Conservation (phyloP, 2,329 filamentous ascomycete genomes). For the Colletotrichum simmondsii region DNA sequence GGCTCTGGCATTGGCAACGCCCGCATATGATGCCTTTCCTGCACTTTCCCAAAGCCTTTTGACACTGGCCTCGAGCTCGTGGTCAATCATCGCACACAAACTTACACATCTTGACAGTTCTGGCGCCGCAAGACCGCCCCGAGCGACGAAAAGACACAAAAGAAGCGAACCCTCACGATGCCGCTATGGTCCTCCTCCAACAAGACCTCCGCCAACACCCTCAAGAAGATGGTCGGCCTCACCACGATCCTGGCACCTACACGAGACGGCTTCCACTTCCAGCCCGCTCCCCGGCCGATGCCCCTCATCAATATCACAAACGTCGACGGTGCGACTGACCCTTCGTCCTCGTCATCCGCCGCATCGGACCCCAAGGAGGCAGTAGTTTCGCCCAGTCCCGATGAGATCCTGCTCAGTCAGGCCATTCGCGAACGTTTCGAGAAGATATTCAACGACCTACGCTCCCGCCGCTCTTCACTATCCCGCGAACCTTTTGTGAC, state of each 20-base stretch:
- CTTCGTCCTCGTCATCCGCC: constrained; percentile 18
- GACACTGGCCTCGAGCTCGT: background rate
- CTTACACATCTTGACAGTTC: constrained; percentile 20
- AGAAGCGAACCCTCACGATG: constrained; percentile 48
- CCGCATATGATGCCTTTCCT: background rate
- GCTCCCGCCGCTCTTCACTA: constrained; percentile 45
- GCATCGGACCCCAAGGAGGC: constrained; percentile 27
- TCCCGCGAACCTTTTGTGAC: constrained; percentile 44
- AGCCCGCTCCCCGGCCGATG: constrained; percentile 33
- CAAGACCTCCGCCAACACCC: constrained; percentile 39
- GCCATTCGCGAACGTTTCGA: constrained; percentile 60
- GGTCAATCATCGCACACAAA: background rate
- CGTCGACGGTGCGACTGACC: constrained; percentile 29
- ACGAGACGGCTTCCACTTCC: constrained; percentile 41
- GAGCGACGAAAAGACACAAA: constrained; percentile 31
- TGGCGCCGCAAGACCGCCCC: constrained; percentile 28
- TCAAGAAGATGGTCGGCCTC: constrained; percentile 47
- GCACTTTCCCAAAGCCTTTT: background rate
- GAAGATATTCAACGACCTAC: constrained; percentile 58
- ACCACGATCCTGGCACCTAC: constrained; percentile 45
- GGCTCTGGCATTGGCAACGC: background rate
- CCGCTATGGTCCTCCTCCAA: constrained; percentile 53
- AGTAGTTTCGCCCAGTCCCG: constrained; percentile 10
- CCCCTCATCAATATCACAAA: constrained; percentile 35
- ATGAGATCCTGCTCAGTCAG: constrained; percentile 56